Conservation (phyloP, 805 yeast species). For the Starmera amethionina region DNA sequence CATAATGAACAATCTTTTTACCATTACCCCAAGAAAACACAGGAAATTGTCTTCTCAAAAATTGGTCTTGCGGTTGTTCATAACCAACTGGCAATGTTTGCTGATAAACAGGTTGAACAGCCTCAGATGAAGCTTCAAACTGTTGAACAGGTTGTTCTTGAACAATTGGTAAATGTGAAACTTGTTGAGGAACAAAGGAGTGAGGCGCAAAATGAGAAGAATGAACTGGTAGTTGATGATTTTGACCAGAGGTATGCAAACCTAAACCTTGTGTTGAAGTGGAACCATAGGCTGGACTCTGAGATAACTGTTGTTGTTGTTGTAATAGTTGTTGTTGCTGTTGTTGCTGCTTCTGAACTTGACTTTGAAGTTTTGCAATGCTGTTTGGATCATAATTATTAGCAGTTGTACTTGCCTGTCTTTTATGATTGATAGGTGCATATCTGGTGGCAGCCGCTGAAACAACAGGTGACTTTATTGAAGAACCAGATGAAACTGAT, state of each 20-base stretch:
- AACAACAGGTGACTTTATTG: slow-evolving; percentile 9
- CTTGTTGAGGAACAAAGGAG: slow-evolving; percentile 1
- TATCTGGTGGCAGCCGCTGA: slow-evolving; percentile 23
- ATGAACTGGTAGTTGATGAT: neutral
- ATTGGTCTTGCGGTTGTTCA: slow-evolving; percentile 24
- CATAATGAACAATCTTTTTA: slow-evolving; percentile 31
- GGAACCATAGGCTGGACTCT: neutral
- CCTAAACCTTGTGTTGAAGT: neutral
- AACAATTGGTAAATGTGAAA: neutral
- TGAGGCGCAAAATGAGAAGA: neutral
- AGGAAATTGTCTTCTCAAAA: slow-evolving; percentile 61
- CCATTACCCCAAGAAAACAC: slow-evolving; percentile 57
- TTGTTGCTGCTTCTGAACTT: slow-evolving; percentile 1
- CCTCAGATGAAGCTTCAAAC: neutral
- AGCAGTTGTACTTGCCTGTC: slow-evolving; percentile 20
- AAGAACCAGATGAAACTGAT: slow-evolving; percentile 5
- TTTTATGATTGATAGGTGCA: slow-evolving; percentile 27
- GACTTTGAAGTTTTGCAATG: slow-evolving; percentile 8
- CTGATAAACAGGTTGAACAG: slow-evolving; percentile 6
- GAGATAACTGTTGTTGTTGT: neutral
- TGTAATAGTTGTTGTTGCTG: slow-evolving; percentile 1
- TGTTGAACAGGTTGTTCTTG: slow-evolving; percentile 2
- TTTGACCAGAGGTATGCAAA: no score
- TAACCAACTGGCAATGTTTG: slow-evolving; percentile 3
- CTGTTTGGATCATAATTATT: slow-evolving; percentile 19